Base-by-base conservation (phyloP, 805 yeast genomes). In the Saccharomycopsis babjevae region DNA sequence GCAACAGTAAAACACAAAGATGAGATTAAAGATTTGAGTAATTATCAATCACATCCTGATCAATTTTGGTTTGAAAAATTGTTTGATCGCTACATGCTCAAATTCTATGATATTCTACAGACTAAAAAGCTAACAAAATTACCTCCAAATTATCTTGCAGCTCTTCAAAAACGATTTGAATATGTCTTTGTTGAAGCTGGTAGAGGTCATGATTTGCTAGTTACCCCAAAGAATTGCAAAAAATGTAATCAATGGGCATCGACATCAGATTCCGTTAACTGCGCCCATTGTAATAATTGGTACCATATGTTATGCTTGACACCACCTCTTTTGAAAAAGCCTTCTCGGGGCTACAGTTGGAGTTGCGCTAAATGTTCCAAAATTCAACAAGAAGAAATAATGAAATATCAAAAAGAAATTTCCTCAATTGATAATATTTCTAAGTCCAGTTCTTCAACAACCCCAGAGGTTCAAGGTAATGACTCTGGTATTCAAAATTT, bases 311-410 rank as follows among this genome's bases (percentile, higher is more conserved):
- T 83, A 42, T 92, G 98, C 68, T 79, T 91, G 56, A 89, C 86
- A 63, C 97, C 97, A 0, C 97, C 97, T 0, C 72, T 90, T 46
- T 70, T 81, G 58, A 81, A 82, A 64, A 88, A 88, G 68, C 97
- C 97, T 0, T 84, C 88, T 54, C 75, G 96, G 61, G 97, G 96
- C 1, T 88, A 89, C 69, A 88, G 90, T 8, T 92, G 97, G 97
- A 80, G 89, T 30, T 91, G 97, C 75, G 92, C 89, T 34, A 70
- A 75, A 5, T 91, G 97, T 73, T 78, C 85, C n/a, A 80, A 82
- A 66, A 78, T 75, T 38, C 79, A 80, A 58, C 86, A 84, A 63
- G 70, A 72, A n/a, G 73, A 74, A 62, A 59, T 77, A 62, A 22
- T 56, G 38, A 39, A 40, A n/a, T 7, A 40, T 22, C 38, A 56